Percentiles rank a stretch among this genome's conserved stretches.
phyloP scores from a whole-genome alignment of 768 basidiomycete species.

The Russula foetens region DNA sequence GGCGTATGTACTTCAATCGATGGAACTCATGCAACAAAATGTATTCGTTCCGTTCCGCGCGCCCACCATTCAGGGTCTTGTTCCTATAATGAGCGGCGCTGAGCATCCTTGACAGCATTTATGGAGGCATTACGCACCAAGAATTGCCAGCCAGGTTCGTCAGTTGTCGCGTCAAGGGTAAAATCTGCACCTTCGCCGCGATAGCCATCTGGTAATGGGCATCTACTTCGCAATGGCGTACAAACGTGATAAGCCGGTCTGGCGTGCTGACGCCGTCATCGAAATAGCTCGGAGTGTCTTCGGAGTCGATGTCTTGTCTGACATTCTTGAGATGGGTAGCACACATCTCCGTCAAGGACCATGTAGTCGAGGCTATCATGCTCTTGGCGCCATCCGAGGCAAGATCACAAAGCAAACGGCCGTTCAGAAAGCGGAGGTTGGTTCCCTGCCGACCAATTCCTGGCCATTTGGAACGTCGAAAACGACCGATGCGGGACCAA shows the following conservation, averaged over 20 bases:
- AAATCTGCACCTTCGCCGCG: slow-evolving; percentile 84
- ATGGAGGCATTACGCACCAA: slow-evolving; percentile 49
- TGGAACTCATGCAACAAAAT: slow-evolving; percentile 98
- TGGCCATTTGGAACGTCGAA: slow-evolving; percentile 79
- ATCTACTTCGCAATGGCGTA: slow-evolving; percentile 91
- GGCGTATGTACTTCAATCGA: slow-evolving; percentile 89
- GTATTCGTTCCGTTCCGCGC: slow-evolving; percentile 98
- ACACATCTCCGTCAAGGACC: slow-evolving; percentile 98
- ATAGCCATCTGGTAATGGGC: slow-evolving; percentile 98
- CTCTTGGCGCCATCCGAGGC: slow-evolving; percentile 93
- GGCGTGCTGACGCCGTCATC: slow-evolving; percentile 75
- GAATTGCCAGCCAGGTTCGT: slow-evolving; percentile 96
- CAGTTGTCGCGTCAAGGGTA: slow-evolving; percentile 87
- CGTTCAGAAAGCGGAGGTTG: slow-evolving; percentile 76
- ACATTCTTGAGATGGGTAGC: slow-evolving; percentile 77
- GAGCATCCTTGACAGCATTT: not conserved
- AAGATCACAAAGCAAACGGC: slow-evolving; percentile 85
- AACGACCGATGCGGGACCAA: slow-evolving; percentile 90
- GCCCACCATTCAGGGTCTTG: slow-evolving; percentile 93
- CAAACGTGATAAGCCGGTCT: slow-evolving; percentile 75
- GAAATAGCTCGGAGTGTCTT: slow-evolving; percentile 87
- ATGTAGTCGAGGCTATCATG: slow-evolving; percentile 96
- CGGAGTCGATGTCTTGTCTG: slow-evolving; percentile 91
- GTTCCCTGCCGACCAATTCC: slow-evolving; percentile 72
- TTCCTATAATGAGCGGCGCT: slow-evolving; percentile 52